Conservation (phyloP, 2,329 filamentous ascomycete genomes). For the Xylariaceae sp. region DNA sequence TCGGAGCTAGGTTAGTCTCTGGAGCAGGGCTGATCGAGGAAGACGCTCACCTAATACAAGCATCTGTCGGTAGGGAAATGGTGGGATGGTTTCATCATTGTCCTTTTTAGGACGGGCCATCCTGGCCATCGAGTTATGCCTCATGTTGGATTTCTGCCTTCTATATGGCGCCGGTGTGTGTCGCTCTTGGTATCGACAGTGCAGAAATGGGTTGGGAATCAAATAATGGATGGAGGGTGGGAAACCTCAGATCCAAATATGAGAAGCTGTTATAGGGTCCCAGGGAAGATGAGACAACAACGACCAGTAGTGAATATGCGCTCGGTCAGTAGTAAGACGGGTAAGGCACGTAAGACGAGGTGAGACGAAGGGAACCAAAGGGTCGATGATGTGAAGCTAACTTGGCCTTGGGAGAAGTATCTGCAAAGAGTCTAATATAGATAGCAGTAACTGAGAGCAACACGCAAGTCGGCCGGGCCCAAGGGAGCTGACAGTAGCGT, state of each 20-base stretch:
- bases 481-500: slow-evolving; percentile 10
- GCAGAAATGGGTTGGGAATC: neutral
- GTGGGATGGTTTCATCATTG: slow-evolving; percentile 21
- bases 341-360: slow-evolving; percentile 20
- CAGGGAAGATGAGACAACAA: slow-evolving; percentile 5
- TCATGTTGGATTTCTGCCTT: too few species aligned
- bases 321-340: neutral
- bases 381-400: slow-evolving; percentile 17
- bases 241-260: slow-evolving; percentile 12
- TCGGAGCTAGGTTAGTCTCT: slow-evolving; percentile 11
- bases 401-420: slow-evolving; percentile 20
- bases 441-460: slow-evolving; percentile 18
- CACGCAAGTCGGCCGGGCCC: slow-evolving; percentile 4
- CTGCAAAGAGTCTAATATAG: slow-evolving; percentile 16
- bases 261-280: slow-evolving; percentile 7
- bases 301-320: neutral
- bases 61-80: slow-evolving; percentile 35
- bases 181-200: slow-evolving; percentile 4
- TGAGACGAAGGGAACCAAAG: slow-evolving; percentile 21
- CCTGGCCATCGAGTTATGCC: slow-evolving; percentile 21
- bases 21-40: neutral
- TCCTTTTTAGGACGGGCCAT: slow-evolving; percentile 16
- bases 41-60: slow-evolving; percentile 32
- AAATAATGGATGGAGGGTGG: too few species aligned
- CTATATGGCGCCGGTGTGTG: too few species aligned